Conservation (phyloP, 768 basidiomycete genomes). For the Tubosaeta sp. region DNA sequence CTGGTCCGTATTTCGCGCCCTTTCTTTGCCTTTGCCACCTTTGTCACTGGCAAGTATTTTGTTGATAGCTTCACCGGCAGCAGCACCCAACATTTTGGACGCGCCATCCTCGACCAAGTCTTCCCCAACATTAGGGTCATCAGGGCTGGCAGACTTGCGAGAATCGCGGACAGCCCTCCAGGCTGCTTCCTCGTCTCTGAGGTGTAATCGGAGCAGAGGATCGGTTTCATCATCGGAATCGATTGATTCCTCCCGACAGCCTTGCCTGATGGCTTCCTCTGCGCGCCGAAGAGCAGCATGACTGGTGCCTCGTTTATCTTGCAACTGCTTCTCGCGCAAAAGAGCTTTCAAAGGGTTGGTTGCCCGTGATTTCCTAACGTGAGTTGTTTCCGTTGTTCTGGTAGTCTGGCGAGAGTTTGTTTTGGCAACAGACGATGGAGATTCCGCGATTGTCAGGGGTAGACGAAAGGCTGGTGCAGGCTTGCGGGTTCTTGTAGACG, state of each 20-base stretch:
- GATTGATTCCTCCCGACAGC: conserved; percentile 21
- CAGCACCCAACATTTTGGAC: conserved; percentile 23
- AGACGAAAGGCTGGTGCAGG: conserved; percentile 2
- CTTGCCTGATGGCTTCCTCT: conserved; percentile 37
- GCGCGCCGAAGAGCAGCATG: conserved; percentile 42
- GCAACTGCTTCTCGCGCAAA: conserved; percentile 46
- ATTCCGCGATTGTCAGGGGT: conserved; percentile 10
- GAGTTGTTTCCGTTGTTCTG: too few species aligned
- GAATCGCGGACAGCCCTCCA: conserved; percentile 33
- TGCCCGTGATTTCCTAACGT: conserved; percentile 20
- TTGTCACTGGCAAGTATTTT: conserved; percentile 43
- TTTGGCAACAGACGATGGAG: conserved; percentile 1
- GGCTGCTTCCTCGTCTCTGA: conserved; percentile 39
- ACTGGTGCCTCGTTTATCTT: conserved; percentile 33
- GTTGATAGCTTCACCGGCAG: conserved; percentile 39
- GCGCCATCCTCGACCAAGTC: conserved; percentile 36
- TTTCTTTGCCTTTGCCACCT: conserved; percentile 24
- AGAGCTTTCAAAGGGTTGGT: conserved; percentile 54
- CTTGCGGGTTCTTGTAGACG: conserved; percentile 21
- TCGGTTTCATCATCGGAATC: conserved; percentile 21
- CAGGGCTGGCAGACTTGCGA: conserved; percentile 16
- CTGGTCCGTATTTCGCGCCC: conserved; percentile 22
- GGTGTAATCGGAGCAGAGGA: conserved; percentile 6
- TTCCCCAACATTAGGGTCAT: conserved; percentile 13
- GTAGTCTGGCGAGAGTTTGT: background rate